A percentile compares a stretch with the other conserved stretches of the same genome.
phyloP scores from a whole-genome alignment of 805 yeast species.

The Henningerozyma blattae region DNA sequence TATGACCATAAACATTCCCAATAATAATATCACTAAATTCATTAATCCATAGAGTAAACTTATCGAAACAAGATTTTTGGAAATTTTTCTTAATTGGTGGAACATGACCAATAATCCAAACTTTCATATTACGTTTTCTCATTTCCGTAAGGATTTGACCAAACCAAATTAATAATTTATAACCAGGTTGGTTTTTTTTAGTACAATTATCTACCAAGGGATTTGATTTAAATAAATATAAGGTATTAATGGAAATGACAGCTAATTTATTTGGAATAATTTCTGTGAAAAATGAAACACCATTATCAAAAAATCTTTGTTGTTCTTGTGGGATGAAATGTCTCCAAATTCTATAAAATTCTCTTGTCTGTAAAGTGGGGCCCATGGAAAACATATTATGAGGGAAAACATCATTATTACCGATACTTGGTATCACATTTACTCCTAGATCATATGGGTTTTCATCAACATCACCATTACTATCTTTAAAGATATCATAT shows the following conservation, averaged over 20 bases:
- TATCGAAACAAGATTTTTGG: constrained; percentile 60
- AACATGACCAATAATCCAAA: constrained; percentile 82
- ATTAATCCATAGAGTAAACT: constrained; percentile 68
- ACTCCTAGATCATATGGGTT: constrained; percentile 33
- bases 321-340: constrained; percentile 67
- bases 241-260: constrained; percentile 64
- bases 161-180: constrained; percentile 63
- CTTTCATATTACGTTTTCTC: constrained; percentile 64
- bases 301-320: constrained; percentile 59
- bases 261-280: constrained; percentile 75
- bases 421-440: constrained; percentile 57
- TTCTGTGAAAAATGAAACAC: constrained; percentile 64
- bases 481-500: constrained; percentile 39
- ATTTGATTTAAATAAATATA: constrained; percentile 62
- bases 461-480: constrained; percentile 28
- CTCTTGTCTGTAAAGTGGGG: constrained; percentile 79
- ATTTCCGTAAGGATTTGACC: constrained; percentile 64
- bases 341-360: constrained; percentile 62
- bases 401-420: constrained; percentile 84
- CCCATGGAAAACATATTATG: constrained; percentile 80
- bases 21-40: constrained; percentile 76
- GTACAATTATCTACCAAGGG: constrained; percentile 80
- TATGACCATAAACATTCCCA: constrained; percentile 80
- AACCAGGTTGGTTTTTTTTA: constrained; percentile 64
- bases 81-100: constrained; percentile 75